phyloP scores from a whole-genome alignment of 1,284 basidiomycete species.

The Ceratobasidium papillatum region DNA sequence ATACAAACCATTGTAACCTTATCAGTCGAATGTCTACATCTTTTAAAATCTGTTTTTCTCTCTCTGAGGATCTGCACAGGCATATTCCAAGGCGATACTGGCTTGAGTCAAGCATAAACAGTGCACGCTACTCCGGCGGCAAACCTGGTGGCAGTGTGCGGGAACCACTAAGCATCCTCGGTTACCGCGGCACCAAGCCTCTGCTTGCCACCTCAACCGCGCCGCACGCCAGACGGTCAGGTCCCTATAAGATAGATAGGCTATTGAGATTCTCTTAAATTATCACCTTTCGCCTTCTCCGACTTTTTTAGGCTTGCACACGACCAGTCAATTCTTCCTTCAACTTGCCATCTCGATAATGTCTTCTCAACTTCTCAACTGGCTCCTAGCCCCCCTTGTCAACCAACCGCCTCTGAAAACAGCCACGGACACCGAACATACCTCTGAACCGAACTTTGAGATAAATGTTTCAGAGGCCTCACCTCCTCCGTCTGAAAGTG shows the following conservation, averaged over 20 bases:
- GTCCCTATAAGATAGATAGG: neutral
- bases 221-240: neutral
- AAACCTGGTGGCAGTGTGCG: neutral
- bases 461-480: constrained; percentile 45
- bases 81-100: neutral
- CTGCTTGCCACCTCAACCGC: constrained; percentile 8
- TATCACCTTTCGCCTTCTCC: neutral
- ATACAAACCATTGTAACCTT: neutral
- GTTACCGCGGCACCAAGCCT: constrained; percentile 9
- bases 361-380: constrained; percentile 45
- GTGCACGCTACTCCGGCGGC: neutral
- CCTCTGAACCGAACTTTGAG: constrained; percentile 11
- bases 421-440: neutral
- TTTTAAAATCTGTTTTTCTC: neutral
- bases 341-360: constrained; percentile 14
- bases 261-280: neutral
- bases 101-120: neutral
- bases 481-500: constrained; percentile 36
- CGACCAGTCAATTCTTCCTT: neutral
- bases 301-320: neutral
- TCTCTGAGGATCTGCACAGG: neutral
- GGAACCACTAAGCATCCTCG: constrained; percentile 1
- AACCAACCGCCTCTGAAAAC: constrained; percentile 12
- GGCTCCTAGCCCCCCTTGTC: constrained; percentile 40
- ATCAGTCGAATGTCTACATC: neutral